A percentile compares a stretch with the other conserved stretches of the same genome.
Evolutionary conservation across 208 protist genomes (phyloP).

Genomic region (Lotmaria passim): DNA sequence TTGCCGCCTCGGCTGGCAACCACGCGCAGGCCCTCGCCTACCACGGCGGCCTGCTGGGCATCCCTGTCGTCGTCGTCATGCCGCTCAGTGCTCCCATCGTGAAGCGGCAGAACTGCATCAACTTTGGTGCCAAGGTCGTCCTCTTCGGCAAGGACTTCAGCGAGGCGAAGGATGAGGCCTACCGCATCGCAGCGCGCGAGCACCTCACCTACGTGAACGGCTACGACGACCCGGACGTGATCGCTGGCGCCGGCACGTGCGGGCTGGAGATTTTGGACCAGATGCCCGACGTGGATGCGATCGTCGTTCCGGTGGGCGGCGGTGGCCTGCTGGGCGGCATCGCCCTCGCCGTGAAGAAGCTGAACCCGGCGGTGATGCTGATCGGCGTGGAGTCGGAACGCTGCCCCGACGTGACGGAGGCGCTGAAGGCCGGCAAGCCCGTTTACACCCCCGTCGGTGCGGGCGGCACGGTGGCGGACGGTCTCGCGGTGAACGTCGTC

Average conservation of each 20-base stretch:
- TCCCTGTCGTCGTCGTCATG: slow-evolving; percentile 93
- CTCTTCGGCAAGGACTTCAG: slow-evolving; percentile 75
- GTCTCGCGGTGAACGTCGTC: slow-evolving; percentile 84
- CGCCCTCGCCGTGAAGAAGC: slow-evolving; percentile 83
- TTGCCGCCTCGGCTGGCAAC: slow-evolving; percentile 88
- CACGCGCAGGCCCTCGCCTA: slow-evolving; percentile 92
- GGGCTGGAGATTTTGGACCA: slow-evolving; percentile 91
- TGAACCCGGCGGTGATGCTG: slow-evolving; percentile 74
- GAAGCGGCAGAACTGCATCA: slow-evolving; percentile 81
- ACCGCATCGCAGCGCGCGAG: slow-evolving; percentile 40
- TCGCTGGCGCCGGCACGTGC: slow-evolving; percentile 88
- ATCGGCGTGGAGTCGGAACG: slow-evolving; percentile 87
- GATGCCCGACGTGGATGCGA: slow-evolving; percentile 74
- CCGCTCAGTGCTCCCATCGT: slow-evolving; percentile 80
- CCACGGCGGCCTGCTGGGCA: slow-evolving; percentile 78
- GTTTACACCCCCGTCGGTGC: slow-evolving; percentile 50
- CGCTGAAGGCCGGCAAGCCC: slow-evolving; percentile 64
- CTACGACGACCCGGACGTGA: slow-evolving; percentile 87
- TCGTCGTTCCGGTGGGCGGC: slow-evolving; percentile 92
- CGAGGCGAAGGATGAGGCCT: slow-evolving; percentile 72
- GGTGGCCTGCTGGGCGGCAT: slow-evolving; percentile 88
- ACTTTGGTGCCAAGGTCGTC: slow-evolving; percentile 80
- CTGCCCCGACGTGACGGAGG: slow-evolving; percentile 57
- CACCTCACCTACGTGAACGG: slow-evolving; percentile 88
- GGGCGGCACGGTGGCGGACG: slow-evolving; percentile 89